Conservation (phyloP, 768 basidiomycete species). For the Mrakia frigida region DNA sequence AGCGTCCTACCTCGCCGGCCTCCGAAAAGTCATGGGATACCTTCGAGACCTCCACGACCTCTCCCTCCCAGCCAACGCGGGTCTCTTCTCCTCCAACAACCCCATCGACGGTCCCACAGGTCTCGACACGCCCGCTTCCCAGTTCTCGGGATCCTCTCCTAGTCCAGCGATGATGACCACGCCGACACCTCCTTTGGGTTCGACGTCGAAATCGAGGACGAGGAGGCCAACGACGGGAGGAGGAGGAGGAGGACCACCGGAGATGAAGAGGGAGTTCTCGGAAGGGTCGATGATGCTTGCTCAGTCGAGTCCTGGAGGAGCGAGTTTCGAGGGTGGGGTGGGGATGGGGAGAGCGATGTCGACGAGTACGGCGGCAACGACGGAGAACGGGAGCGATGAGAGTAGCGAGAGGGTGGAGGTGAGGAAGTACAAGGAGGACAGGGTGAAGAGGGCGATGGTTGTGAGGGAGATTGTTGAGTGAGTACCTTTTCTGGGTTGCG, state of each 20-base stretch:
- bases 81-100: background rate
- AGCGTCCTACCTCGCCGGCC: slow-evolving; percentile 48
- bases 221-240: slow-evolving; percentile 4
- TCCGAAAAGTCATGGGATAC: slow-evolving; percentile 92
- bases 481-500: slow-evolving; percentile 38
- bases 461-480: slow-evolving; percentile 88
- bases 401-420: slow-evolving; percentile 1
- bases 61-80: slow-evolving; percentile 51
- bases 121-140: background rate
- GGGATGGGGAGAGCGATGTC: slow-evolving; percentile 23
- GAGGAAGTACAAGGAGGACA: slow-evolving; percentile 87
- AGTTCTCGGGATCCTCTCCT: background rate
- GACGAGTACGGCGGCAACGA: slow-evolving; percentile 19
- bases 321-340: background rate
- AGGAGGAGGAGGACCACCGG: background rate
- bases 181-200: background rate
- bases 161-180: slow-evolving; percentile 12
- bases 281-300: slow-evolving; percentile 6
- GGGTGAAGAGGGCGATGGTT: slow-evolving; percentile 71
- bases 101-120: slow-evolving; percentile 7
- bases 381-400: slow-evolving; percentile 16
- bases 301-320: slow-evolving; percentile 2
- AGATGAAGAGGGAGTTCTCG: slow-evolving; percentile 26
- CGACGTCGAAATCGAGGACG: background rate
- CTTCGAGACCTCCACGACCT: slow-evolving; percentile 93